Percentiles rank a stretch among this genome's conserved stretches.
Conservation (phyloP, 192 early-diverging fungal species). For the Chytriomyces confervae region DNA sequence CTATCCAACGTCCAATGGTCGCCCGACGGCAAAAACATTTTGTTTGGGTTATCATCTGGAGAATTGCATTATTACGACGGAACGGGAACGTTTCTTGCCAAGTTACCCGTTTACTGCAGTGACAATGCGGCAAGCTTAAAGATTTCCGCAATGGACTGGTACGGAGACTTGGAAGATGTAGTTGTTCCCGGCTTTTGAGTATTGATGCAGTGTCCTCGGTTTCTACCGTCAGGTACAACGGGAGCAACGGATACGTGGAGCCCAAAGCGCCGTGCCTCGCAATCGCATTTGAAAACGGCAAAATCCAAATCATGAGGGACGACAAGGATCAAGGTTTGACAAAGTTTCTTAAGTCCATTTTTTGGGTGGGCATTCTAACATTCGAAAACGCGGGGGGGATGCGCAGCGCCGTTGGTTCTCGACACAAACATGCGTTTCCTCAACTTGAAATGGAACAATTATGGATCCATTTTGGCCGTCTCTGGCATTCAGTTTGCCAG, state of each 20-base stretch:
- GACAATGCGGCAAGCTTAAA: constrained; percentile 47
- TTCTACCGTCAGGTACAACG: constrained; percentile 53
- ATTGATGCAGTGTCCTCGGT: background rate
- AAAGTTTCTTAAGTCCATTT: background rate
- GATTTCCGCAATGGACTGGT: constrained; percentile 59
- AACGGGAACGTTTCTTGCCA: constrained; percentile 55
- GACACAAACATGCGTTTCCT: constrained; percentile 62
- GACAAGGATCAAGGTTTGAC: constrained; percentile 52
- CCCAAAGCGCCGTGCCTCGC: constrained; percentile 57
- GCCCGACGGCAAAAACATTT: constrained; percentile 59
- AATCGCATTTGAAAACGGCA: constrained; percentile 63
- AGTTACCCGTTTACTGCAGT: constrained; percentile 51
- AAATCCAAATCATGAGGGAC: constrained; percentile 64
- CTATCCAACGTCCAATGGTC: constrained; percentile 62
- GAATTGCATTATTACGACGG: constrained; percentile 63
- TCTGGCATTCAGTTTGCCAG: constrained; percentile 55
- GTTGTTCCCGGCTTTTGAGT: background rate
- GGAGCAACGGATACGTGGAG: constrained; percentile 56
- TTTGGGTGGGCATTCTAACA: background rate
- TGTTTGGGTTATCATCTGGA: constrained; percentile 60
- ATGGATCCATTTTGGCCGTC: constrained; percentile 63
- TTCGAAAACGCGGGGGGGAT: background rate
- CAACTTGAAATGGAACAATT: constrained; percentile 62
- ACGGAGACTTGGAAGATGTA: background rate
- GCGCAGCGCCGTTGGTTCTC: constrained; percentile 55